phyloP scores from a whole-genome alignment of 1,284 basidiomycete genomes.

The Singerocomus inundabilis region DNA sequence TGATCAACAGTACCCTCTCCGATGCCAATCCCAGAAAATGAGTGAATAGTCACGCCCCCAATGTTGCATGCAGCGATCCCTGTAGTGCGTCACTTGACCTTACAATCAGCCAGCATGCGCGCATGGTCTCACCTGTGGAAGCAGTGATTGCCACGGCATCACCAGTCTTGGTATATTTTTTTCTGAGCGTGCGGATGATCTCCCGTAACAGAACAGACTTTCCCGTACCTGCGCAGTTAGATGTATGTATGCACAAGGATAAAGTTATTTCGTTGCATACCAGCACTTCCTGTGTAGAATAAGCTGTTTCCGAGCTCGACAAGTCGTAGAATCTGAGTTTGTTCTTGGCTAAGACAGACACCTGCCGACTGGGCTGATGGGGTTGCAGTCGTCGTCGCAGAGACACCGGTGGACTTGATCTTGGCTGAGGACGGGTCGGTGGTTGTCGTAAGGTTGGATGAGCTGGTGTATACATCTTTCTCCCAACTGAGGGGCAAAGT shows the following conservation, averaged over 20 bases:
- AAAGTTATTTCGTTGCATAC: slow-evolving; percentile 47
- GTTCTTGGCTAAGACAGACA: slow-evolving; percentile 76
- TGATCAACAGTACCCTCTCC: slow-evolving; percentile 61
- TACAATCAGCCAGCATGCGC: neutral
- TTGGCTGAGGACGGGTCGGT: slow-evolving; percentile 10
- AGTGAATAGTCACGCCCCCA: slow-evolving; percentile 87
- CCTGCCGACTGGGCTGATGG: slow-evolving; percentile 39
- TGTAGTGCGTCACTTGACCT: slow-evolving; percentile 19
- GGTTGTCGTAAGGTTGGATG: slow-evolving; percentile 25
- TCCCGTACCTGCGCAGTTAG: slow-evolving; percentile 65
- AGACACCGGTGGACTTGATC: slow-evolving; percentile 8
- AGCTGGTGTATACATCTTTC: slow-evolving; percentile 30
- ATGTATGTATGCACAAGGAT: slow-evolving; percentile 11
- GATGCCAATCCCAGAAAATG: slow-evolving; percentile 86
- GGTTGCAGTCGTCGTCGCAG: slow-evolving; percentile 6
- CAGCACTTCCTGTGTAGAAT: slow-evolving; percentile 98
- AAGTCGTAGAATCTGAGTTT: slow-evolving; percentile 77
- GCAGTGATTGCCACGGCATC: slow-evolving; percentile 84
- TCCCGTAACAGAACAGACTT: slow-evolving; percentile 89
- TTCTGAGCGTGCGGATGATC: slow-evolving; percentile 67
- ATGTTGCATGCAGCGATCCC: slow-evolving; percentile 93
- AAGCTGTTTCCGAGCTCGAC: slow-evolving; percentile 73
- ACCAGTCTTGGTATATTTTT: slow-evolving; percentile 43
- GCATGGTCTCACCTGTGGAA: slow-evolving; percentile 62
- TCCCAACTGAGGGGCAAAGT: slow-evolving; percentile 53